Percentiles rank a stretch among this genome's conserved stretches.
Evolutionary conservation across 2,329 filamentous ascomycete genomes (phyloP).

Genomic region (Cryoendolithus antarcticus): DNA sequence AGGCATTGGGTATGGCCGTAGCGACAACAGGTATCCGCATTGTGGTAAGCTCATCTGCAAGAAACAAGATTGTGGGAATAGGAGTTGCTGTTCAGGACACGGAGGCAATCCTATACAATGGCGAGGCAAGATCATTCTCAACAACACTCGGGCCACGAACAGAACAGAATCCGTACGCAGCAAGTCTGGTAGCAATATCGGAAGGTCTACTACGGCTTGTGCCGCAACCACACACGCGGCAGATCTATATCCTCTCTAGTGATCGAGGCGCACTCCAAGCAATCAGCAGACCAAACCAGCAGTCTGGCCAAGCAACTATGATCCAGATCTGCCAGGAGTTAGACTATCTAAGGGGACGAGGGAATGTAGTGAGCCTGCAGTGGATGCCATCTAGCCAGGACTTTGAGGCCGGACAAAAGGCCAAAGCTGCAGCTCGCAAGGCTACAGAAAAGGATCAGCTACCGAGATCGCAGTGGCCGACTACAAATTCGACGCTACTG

Average conservation of each 20-base stretch:
- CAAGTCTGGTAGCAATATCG: conserved; percentile 1
- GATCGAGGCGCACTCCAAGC: background rate
- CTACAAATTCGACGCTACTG: background rate
- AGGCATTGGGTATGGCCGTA: no score
- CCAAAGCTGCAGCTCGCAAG: background rate
- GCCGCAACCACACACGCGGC: no score
- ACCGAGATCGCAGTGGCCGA: background rate
- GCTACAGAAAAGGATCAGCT: background rate
- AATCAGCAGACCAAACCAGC: background rate
- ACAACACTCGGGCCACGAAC: background rate
- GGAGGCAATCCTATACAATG: conserved; percentile 1
- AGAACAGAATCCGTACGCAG: background rate
- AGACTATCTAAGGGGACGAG: background rate
- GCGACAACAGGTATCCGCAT: conserved; percentile 1
- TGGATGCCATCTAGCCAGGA: background rate
- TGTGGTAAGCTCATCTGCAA: conserved; percentile 2
- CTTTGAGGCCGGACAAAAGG: background rate
- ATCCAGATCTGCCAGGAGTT: background rate
- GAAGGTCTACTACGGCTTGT: background rate
- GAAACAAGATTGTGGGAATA: conserved; percentile 1
- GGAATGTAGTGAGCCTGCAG: background rate
- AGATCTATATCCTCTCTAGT: conserved; percentile 1
- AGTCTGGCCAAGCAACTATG: background rate
- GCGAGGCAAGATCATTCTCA: no score
- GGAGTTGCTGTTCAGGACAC: background rate